Evolutionary conservation across 1,139 yeast genomes (phyloP).

Genomic region (Suhomyces ambrosiae): DNA sequence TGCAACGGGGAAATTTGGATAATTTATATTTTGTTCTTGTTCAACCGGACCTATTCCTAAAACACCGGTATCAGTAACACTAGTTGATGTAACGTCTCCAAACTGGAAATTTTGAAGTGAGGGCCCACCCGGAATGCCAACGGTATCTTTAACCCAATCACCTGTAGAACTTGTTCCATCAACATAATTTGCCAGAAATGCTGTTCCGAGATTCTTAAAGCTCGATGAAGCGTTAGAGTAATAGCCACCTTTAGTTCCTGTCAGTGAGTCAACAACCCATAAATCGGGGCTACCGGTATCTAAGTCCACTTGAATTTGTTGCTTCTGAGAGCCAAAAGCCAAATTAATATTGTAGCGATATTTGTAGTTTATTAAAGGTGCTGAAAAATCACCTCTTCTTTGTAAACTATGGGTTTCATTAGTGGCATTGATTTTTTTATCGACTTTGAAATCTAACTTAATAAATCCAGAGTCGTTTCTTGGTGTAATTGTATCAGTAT

Average conservation of each 20-base stretch:
- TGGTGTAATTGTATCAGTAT: too few relatives aligned
- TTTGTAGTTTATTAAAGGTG: constrained; percentile 1
- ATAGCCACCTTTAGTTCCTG: constrained; percentile 13
- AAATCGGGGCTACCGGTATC: constrained; percentile 28
- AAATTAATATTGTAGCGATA: constrained; percentile 8
- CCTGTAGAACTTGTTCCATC: constrained; percentile 21
- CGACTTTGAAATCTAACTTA: background rate
- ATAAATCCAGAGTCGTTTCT: background rate
- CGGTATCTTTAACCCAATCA: constrained; percentile 20
- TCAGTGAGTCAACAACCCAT: constrained; percentile 17
- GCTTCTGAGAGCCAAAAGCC: constrained; percentile 16
- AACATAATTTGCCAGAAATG: constrained; percentile 20
- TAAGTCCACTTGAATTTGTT: constrained; percentile 15
- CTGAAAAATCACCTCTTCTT: background rate
- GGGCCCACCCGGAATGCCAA: constrained; percentile 15
- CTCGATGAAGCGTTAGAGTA: constrained; percentile 13
- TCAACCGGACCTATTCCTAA: constrained; percentile 18
- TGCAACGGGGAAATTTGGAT: constrained; percentile 24
- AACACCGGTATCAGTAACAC: constrained; percentile 21
- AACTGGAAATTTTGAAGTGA: constrained; percentile 25
- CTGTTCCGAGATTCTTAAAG: constrained; percentile 5
- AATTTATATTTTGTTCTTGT: constrained; percentile 9
- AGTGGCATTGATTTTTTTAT: background rate
- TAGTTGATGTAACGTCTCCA: constrained; percentile 23
- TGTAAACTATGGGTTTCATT: background rate